Base-by-base conservation (phyloP, 352 stramenopile genomes). In the Phytophthora capsici region DNA sequence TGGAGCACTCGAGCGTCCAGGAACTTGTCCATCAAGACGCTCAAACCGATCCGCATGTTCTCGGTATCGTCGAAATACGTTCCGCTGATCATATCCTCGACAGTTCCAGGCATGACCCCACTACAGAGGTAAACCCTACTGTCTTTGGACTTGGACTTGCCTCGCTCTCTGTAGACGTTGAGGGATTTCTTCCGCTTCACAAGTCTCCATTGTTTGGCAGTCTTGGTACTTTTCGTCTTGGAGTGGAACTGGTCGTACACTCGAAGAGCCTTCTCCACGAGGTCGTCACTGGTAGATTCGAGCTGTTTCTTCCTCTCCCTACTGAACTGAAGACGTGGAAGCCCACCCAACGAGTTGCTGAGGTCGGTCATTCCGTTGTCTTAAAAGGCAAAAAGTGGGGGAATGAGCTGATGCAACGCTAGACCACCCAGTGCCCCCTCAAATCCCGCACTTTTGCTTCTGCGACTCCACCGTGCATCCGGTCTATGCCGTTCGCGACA, bases 231-330 rank as follows among this genome's bases (percentile, higher is more conserved):
- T 22, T 63, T 66, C 25, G 63, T 62, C 12, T 63, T 69, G 16
- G 41, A 50, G 62, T 91, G 82, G 63, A 91, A 91, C 6, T 76
- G 65, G 23, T 86, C 74, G 62, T 89, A 79, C 47, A 80, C 71
- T 23, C 70, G 49, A 2, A 91, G 74, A 30, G 82, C 69, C 46
- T 69, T 71, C 40, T 91, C 76, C 38, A 91, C 75, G 13, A 91
- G 71, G 49, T 86, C 76, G 62, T 91, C 76, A 44, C 80, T 84
- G 23, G 71, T 66, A 1, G 67, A 66, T 40, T 89, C 82, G 61
- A 75, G 75, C n/a, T 78, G 60, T 36, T 74, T 49, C 20, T 70
- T 75, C 9, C 70, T 65, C 45, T 72, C 60, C 8, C 55, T 62
- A 23, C 55, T 71, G 36, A 91, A 84, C 22, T 71, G 43, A 12